Evolutionary conservation across 2,329 filamentous ascomycete species (phyloP), one percentile per base, ranked within the genome.

Genomic region (Calonectria henricotiae): DNA sequence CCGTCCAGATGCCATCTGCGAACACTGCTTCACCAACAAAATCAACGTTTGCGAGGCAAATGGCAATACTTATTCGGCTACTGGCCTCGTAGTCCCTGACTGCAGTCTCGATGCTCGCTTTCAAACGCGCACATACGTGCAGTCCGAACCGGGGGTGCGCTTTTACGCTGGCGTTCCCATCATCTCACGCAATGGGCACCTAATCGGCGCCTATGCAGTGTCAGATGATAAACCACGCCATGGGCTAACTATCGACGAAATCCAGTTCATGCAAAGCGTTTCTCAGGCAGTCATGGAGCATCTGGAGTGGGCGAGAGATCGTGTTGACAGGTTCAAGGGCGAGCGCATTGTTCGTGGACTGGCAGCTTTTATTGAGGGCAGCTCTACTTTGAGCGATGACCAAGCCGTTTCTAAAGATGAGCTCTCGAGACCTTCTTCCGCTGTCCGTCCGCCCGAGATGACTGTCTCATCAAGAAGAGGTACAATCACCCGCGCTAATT

Each of bases 201-300:
- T 88, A 58, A 89, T 93, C 66, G 91, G 91, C 13, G 86, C 85
- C 8, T 89, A 90, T 68, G 87, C 88, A 62, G 86, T 92, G 1
- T 81, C 90, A 4, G 90, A 92, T 72, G 85, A 88, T 46, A 83
- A 84, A 17, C 86, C 88, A 0, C 86, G 89, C 15, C 76, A 86
- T 51, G 86, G 86, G 0, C 75, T 92, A 20, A 81, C 80, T 12
- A 75, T 82, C 0, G 83, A 83, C 6, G 86, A 90, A 55, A 70
- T 87, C 1, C 82, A 85, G 23, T 90, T 89, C 55, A 81, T 93
- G 77, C 84, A 86, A 47, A 89, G 89, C 39, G 84, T 92, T 80
- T 83, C 86, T 0, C 81, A 82, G n/a, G 87, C 89, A 3, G 84
- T 90, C 5, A 89, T 90, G 82, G 86, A 90, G 44, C 90, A 92